Base-by-base conservation (phyloP, 805 yeast genomes). In the Candida tallmaniae region DNA sequence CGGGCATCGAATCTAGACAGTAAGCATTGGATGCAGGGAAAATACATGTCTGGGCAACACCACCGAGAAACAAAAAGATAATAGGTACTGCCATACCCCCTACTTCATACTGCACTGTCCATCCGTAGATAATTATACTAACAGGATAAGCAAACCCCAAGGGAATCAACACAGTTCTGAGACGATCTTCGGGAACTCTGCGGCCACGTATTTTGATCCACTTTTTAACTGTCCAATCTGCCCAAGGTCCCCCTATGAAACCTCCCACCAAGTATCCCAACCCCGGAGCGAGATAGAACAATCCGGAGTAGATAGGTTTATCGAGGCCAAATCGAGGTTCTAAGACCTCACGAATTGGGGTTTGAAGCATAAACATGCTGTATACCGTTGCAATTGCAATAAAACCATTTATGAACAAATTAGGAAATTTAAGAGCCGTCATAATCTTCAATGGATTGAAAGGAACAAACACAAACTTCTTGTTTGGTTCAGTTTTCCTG, bases 231-330 rank as follows among this genome's bases (percentile, higher is more conserved):
- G 58, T 56, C 32, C 52, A 48, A 48, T 76, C 81, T 0, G 81
- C 74, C 58, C 62, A 70, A 32, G 52, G 48, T 0, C 81, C 82
- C 4, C 81, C 81, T 39, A 70, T 36, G 15, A 68, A 57, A 5
- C 77, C 65, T 0, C 81, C 81, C 1, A 48, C 23, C 2, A 74
- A 29, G 42, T 72, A 74, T 0, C 83, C 83, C n/a, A 52, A 10
- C 1, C 80, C 81, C 0, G 81, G 80, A 3, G 80, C 70, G 4
- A 76, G 48, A 43, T 76, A 76, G 45, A 76, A 75, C 14, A 76
- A 50, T 0, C 77, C 68, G 26, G 77, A 73, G 38, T 62, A 63
- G 2, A 76, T 47, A 0, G 82, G 80, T 13, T 63, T 46, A 0
- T 58, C 58, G 20, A 76, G 51, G 27, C 68, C 46, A 54, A 75